Evolutionary conservation across 2,329 filamentous ascomycete genomes (phyloP), one percentile per base, ranked within the genome.

Genomic region (Fusarium sp.): DNA sequence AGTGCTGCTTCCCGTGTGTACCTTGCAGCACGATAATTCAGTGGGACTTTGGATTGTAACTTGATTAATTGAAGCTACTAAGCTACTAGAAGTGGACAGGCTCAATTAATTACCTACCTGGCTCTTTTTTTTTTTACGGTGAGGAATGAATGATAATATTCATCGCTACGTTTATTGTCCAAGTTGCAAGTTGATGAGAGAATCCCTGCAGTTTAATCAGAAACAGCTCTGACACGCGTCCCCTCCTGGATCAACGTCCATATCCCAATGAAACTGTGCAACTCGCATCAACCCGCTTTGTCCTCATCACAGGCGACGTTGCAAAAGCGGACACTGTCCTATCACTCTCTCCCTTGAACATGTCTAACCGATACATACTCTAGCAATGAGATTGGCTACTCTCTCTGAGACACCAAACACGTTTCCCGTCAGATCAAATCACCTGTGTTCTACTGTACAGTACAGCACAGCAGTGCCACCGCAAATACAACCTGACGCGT

Each of bases 201-300:
- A 36, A 57, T 36, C 60, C 69, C 47, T 68, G 57, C 6, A 53
- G 4, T 6, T 51, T 41, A 67, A 73, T 64, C 60, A 73, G 69
- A 70, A 76, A 77, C 66, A 32, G 32, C 67, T 73, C 64, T 74
- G 75, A 77, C 75, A 77, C 75, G 75, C 75, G 75, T 77, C 75
- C 66, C 41, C 42, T 56, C 63, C 67, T 72, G 72, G 66, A 66
- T 59, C 20, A 36, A 36, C 1, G 35, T 36, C 35, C 17, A 50
- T 55, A 18, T 66, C 62, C 55, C 55, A 69, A 72, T 69, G 63
- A 65, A 71, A 74, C 64, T 64, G 63, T 61, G 51, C 26, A 44
- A 32, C 38, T 55, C 26, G 13, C 53, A 56, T 28, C 51, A 41
- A 41, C 24, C 51, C 51, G 28, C 32, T 14, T 59, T 65, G 44